Conservation (phyloP, 163 green algal species). For the Chlorella variabilis region DNA sequence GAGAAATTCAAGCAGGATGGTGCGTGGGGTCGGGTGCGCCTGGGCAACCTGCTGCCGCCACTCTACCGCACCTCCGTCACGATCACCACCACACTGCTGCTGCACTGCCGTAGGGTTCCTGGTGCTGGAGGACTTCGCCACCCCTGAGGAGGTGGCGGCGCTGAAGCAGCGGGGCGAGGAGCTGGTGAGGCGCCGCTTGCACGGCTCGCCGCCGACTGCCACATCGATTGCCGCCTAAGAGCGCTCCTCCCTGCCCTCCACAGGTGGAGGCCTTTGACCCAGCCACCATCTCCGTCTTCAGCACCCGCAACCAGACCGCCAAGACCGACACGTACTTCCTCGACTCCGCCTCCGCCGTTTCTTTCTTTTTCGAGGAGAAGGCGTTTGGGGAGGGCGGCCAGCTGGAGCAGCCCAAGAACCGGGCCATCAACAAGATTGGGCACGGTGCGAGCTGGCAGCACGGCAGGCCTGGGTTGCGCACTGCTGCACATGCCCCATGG, state of each 20-base stretch:
- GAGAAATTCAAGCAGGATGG: constrained; percentile 34
- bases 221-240: too few species aligned
- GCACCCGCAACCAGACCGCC: constrained; percentile 78
- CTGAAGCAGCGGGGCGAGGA: constrained; percentile 64
- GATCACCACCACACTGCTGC: not conserved
- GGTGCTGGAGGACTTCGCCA: constrained; percentile 67
- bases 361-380: constrained; percentile 94
- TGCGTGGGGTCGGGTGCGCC: not conserved
- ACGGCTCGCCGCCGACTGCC: not conserved
- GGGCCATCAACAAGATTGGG: constrained; percentile 94
- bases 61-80: too few species aligned
- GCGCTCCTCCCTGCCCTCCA: too few species aligned
- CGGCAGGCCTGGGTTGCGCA: too few species aligned
- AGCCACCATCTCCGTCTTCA: constrained; percentile 78
- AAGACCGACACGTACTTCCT: constrained; percentile 82
- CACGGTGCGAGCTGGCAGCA: constrained; percentile 60
- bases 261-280: constrained; percentile 67
- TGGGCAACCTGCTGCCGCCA: not conserved
- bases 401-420: constrained; percentile 70
- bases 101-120: constrained; percentile 62
- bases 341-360: constrained; percentile 72
- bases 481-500: too few species aligned
- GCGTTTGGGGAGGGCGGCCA: constrained; percentile 77
- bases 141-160: constrained; percentile 58
- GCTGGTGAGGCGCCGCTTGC: constrained; percentile 57